A percentile compares a stretch with the other conserved stretches of the same genome.
These are phyloP conservation scores for Phytopythium helicoides DNA, from an alignment of 352 stramenopile genomes.

Conservation along the genomic window DNA sequence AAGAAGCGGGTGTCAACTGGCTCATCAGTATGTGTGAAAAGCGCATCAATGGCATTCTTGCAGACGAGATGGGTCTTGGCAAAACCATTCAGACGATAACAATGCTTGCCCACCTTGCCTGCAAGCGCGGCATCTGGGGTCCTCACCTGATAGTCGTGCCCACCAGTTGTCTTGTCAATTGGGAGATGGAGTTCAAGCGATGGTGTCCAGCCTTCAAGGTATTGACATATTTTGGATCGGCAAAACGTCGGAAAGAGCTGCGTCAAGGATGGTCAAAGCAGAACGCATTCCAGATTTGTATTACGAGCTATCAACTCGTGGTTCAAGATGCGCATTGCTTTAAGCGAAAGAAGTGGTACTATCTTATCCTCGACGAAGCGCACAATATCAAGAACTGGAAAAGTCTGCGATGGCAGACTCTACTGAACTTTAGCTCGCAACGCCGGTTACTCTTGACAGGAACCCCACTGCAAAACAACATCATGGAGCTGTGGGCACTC, in stretches of 20 bases:
- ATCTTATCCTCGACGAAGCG: slow-evolving; percentile 98
- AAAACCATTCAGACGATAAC: slow-evolving; percentile 99
- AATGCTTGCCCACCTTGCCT: slow-evolving; percentile 95
- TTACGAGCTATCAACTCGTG: slow-evolving; percentile 98
- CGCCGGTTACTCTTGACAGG: slow-evolving; percentile 91
- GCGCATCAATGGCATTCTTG: slow-evolving; percentile 98
- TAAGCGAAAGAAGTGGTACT: slow-evolving; percentile 99
- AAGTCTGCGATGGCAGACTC: slow-evolving; percentile 96
- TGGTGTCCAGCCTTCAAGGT: slow-evolving; percentile 98
- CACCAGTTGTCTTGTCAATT: slow-evolving; percentile 98
- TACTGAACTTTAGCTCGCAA: slow-evolving; percentile 97
- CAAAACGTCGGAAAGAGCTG: slow-evolving; percentile 92
- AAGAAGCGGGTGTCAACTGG: slow-evolving; percentile 95
- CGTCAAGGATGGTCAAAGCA: slow-evolving; percentile 95
- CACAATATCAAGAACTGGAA: slow-evolving; percentile 99
- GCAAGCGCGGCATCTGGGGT: slow-evolving; percentile 91
- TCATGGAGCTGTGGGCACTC: slow-evolving; percentile 98
- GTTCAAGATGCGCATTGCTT: slow-evolving; percentile 98
- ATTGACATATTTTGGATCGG: slow-evolving; percentile 98
- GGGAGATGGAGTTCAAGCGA: slow-evolving; percentile 98
- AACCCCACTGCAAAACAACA: slow-evolving; percentile 98
- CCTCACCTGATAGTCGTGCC: slow-evolving; percentile 98
- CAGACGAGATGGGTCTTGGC: slow-evolving; percentile 95
- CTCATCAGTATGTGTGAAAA: slow-evolving; percentile 97
- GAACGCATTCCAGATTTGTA: slow-evolving; percentile 97